phyloP scores from a whole-genome alignment of 2,329 filamentous ascomycete genomes.

The Fusarium heterosporum region DNA sequence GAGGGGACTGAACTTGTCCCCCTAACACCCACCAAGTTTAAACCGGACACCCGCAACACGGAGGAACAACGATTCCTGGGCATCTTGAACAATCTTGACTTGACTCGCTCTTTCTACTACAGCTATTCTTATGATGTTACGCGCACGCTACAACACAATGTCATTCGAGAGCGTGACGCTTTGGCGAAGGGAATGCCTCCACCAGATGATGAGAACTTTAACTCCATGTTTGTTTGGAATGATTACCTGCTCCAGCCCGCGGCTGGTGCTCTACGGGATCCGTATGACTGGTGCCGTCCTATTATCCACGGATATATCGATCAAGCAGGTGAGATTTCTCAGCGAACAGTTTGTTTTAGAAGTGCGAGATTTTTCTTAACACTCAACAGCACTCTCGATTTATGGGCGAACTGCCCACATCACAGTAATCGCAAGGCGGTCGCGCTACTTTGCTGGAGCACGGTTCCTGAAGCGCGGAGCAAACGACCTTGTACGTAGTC shows the following conservation, averaged over 20 bases:
- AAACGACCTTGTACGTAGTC: conserved; percentile 75
- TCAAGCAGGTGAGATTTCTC: conserved; percentile 69
- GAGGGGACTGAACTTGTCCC: conserved; percentile 94
- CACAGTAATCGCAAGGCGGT: conserved; percentile 91
- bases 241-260: conserved; percentile 86
- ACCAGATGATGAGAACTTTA: conserved; percentile 74
- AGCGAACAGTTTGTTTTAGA: not conserved
- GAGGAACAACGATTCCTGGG: conserved; percentile 91
- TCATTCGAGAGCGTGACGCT: conserved; percentile 80
- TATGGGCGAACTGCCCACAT: conserved; percentile 92
- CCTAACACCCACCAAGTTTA: conserved; percentile 80
- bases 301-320: conserved; percentile 97
- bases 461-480: conserved; percentile 93
- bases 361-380: conserved; percentile 4
- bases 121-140: conserved; percentile 99
- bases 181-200: conserved; percentile 73
- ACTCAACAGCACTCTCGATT: conserved; percentile 72
- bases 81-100: conserved; percentile 90
- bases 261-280: conserved; percentile 75
- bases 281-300: conserved; percentile 95
- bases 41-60: conserved; percentile 80
- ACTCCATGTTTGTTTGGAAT: conserved; percentile 99
- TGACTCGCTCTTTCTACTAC: conserved; percentile 95
- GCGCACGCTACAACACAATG: conserved; percentile 90
- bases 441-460: conserved; percentile 92